A percentile compares a stretch with the other conserved stretches of the same genome.
Evolutionary conservation across 176 grass and related monocot genomes (phyloP).

Genomic region (Chrysopogon serrulatus): DNA sequence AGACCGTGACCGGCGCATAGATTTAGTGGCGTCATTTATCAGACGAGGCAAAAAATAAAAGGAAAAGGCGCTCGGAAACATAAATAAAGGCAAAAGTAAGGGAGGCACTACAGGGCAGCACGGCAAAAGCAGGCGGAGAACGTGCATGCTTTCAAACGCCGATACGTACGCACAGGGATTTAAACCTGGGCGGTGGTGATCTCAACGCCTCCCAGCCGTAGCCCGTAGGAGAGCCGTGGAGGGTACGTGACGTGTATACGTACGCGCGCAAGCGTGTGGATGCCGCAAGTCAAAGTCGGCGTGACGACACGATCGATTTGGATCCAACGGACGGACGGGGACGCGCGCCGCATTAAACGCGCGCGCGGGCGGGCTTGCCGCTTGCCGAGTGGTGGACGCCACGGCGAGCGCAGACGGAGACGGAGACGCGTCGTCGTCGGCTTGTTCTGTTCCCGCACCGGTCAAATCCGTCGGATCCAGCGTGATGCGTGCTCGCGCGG

Average conservation of each 20-base stretch:
- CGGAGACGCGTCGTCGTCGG: not conserved
- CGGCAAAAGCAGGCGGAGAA: constrained; percentile 14
- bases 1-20: not conserved
- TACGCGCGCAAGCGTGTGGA: not conserved
- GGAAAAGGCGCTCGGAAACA: not conserved
- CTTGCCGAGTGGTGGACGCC: not conserved
- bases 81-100: constrained; percentile 32
- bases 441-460: not conserved
- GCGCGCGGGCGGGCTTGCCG: not conserved
- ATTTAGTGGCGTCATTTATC: not conserved
- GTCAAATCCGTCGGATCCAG: not conserved
- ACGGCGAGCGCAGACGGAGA: not conserved
- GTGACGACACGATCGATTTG: not conserved
- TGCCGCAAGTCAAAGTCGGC: constrained; percentile 11
- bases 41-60: not conserved
- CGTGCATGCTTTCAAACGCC: constrained; percentile 24
- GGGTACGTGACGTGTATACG: constrained; percentile 12
- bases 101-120: not conserved
- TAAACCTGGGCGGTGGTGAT: constrained; percentile 14
- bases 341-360: constrained; percentile 15
- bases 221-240: not conserved
- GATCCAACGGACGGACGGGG: not conserved
- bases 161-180: not conserved
- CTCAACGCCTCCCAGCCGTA: not conserved
- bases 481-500: not conserved